Conservation (phyloP, 805 yeast genomes). For the Wickerhamomyces bovis region DNA sequence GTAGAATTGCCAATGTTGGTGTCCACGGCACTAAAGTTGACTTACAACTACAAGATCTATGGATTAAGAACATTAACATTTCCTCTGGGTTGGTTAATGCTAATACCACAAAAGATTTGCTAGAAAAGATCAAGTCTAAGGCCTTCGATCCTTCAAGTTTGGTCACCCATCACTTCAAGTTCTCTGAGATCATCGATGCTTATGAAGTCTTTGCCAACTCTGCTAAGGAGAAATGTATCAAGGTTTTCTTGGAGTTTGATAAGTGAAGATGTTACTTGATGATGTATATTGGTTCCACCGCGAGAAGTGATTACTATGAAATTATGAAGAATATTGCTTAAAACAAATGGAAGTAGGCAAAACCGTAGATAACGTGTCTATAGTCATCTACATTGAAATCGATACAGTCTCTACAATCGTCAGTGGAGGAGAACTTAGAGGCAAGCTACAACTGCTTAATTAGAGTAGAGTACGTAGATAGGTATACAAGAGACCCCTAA, state of each 20-base stretch:
- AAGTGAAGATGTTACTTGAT: background rate
- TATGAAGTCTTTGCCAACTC: slow-evolving; percentile 54
- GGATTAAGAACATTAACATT: slow-evolving; percentile 39
- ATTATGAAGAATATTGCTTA: too few species aligned
- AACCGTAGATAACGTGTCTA: too few species aligned
- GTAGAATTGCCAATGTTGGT: slow-evolving; percentile 62
- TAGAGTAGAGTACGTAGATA: background rate
- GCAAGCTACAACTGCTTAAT: background rate
- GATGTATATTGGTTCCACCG: too few species aligned
- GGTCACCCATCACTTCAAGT: slow-evolving; percentile 53
- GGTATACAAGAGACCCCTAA: background rate
- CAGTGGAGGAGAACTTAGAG: too few species aligned
- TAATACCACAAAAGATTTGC: slow-evolving; percentile 34
- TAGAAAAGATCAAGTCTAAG: slow-evolving; percentile 28
- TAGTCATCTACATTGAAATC: too few species aligned
- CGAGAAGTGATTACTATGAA: too few species aligned
- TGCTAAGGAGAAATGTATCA: slow-evolving; percentile 51
- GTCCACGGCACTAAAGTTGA: slow-evolving; percentile 40
- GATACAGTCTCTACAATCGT: too few species aligned
- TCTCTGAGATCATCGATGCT: slow-evolving; percentile 51
- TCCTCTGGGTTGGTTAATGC: slow-evolving; percentile 48
- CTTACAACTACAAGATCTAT: slow-evolving; percentile 36
- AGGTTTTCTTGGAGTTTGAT: slow-evolving; percentile 26
- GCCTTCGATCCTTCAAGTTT: slow-evolving; percentile 41
- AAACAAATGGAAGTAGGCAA: too few species aligned